Percentiles rank a stretch among this genome's conserved stretches.
phyloP scores from a whole-genome alignment of 139 green algal genomes.

The Chlamydomonas sphaeroides region DNA sequence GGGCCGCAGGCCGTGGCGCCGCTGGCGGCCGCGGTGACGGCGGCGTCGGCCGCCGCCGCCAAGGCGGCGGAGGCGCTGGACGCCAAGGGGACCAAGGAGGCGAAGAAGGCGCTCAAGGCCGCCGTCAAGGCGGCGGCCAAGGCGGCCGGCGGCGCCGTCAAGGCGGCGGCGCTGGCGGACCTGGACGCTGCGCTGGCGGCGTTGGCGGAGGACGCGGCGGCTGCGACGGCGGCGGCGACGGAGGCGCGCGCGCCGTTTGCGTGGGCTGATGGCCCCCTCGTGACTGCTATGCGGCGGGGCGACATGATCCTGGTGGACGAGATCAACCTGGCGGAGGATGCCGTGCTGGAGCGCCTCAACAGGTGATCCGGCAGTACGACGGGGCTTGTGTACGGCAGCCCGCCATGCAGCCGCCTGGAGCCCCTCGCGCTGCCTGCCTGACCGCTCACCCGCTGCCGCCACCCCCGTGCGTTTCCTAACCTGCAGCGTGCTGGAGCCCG shows the following conservation, averaged over 20 bases:
- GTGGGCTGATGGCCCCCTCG: slow-evolving; percentile 95
- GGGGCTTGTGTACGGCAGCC: too few species aligned
- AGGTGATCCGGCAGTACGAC: too few species aligned
- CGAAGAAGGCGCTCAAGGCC: slow-evolving; percentile 7
- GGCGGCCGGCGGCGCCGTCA: neutral
- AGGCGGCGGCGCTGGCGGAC: neutral
- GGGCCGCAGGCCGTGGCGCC: slow-evolving; percentile 13
- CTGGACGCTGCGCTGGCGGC: slow-evolving; percentile 28
- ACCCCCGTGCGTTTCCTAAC: neutral
- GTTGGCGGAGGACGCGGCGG: slow-evolving; percentile 45
- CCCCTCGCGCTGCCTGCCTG: too few species aligned
- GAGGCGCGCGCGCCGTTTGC: slow-evolving; percentile 80
- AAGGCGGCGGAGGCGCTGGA: slow-evolving; percentile 17
- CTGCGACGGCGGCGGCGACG: slow-evolving; percentile 50
- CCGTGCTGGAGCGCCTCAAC: slow-evolving; percentile 98
- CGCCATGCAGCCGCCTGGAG: too few species aligned
- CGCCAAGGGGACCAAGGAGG: neutral
- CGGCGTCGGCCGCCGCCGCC: slow-evolving; percentile 10
- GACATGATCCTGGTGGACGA: slow-evolving; percentile 97
- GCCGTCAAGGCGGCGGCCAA: slow-evolving; percentile 27
- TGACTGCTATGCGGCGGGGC: slow-evolving; percentile 92
- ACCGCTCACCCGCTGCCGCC: neutral
- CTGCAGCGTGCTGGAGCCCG: slow-evolving; percentile 92
- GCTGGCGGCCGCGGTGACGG: slow-evolving; percentile 20
- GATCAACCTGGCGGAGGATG: slow-evolving; percentile 98